phyloP scores from a whole-genome alignment of 2,329 filamentous ascomycete genomes.

The Myrmaecium sp. region DNA sequence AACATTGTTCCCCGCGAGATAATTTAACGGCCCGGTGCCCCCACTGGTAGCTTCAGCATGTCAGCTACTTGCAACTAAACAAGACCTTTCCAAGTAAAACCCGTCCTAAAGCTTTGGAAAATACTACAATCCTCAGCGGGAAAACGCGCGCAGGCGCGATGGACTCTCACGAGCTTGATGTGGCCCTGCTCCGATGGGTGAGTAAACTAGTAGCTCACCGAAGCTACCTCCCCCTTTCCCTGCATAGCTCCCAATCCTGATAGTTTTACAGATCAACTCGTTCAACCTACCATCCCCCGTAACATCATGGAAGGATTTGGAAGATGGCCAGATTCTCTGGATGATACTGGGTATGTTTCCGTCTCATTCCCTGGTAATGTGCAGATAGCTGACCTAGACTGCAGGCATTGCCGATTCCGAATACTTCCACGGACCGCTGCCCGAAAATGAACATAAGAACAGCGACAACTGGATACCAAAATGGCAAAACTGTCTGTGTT shows the following conservation, averaged over 20 bases:
- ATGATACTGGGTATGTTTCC: constrained; percentile 29
- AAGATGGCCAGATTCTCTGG: constrained; percentile 31
- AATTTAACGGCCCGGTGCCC: too few relatives aligned
- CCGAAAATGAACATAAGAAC: constrained; percentile 25
- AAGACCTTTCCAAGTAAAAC: too few relatives aligned
- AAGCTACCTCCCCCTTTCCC: not conserved
- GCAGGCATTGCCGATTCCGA: constrained; percentile 28
- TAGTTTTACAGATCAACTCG: constrained; percentile 23
- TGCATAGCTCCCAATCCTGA: not conserved
- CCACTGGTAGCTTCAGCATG: too few relatives aligned
- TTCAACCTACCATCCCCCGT: constrained; percentile 23
- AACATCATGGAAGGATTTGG: constrained; percentile 24
- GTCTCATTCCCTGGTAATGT: too few relatives aligned
- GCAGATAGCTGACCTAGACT: too few relatives aligned
- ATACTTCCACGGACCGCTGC: constrained; percentile 31
- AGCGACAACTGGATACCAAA: constrained; percentile 32
- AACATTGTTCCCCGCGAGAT: too few relatives aligned
- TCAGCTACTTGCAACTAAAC: too few relatives aligned
- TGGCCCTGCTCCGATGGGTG: constrained; percentile 4
- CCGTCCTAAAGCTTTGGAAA: too few relatives aligned
- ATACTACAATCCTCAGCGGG: too few relatives aligned
- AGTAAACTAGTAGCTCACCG: not conserved
- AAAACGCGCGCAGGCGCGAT: constrained; percentile 1
- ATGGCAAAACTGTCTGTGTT: constrained; percentile 29
- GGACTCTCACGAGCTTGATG: constrained; percentile 5